Evolutionary conservation across 2,329 filamentous ascomycete species (phyloP).

Genomic region (Colletotrichum nymphaeae): DNA sequence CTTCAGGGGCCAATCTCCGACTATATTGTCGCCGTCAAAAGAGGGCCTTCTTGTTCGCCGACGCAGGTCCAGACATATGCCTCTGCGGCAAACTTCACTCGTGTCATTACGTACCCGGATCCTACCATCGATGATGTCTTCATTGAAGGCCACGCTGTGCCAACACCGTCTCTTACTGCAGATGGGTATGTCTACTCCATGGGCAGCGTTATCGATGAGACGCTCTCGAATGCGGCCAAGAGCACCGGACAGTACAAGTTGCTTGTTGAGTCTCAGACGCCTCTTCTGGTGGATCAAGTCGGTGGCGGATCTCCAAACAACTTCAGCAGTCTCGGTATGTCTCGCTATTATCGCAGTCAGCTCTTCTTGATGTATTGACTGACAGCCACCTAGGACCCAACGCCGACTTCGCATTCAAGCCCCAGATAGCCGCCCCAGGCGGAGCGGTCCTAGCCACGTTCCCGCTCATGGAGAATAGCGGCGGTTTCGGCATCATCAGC

Average conservation of each 20-base stretch:
- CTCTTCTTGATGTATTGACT: background rate
- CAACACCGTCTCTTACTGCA: slow-evolving; percentile 13
- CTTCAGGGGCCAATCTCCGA: background rate
- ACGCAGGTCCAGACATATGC: slow-evolving; percentile 16
- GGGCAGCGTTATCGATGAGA: slow-evolving; percentile 16
- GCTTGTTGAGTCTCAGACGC: slow-evolving; percentile 3
- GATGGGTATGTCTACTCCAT: slow-evolving; percentile 23
- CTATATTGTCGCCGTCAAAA: slow-evolving; percentile 15
- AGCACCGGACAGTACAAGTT: background rate
- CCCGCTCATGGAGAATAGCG: slow-evolving; percentile 40
- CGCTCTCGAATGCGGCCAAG: background rate
- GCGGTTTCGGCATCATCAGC: slow-evolving; percentile 46
- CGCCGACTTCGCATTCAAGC: slow-evolving; percentile 42
- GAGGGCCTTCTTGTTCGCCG: slow-evolving; percentile 4
- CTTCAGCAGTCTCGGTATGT: slow-evolving; percentile 33
- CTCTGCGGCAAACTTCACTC: slow-evolving; percentile 19
- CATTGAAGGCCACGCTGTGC: slow-evolving; percentile 24
- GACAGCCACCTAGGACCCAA: background rate
- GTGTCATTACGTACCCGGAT: slow-evolving; percentile 31
- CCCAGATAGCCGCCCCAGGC: slow-evolving; percentile 47
- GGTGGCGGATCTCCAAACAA: slow-evolving; percentile 27
- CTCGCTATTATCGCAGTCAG: background rate
- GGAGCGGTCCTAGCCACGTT: slow-evolving; percentile 49
- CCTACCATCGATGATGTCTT: slow-evolving; percentile 20
- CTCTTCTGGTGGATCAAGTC: slow-evolving; percentile 17